Evolutionary conservation across 139 green algal species (phyloP).

Genomic region (Chlorella sp.): DNA sequence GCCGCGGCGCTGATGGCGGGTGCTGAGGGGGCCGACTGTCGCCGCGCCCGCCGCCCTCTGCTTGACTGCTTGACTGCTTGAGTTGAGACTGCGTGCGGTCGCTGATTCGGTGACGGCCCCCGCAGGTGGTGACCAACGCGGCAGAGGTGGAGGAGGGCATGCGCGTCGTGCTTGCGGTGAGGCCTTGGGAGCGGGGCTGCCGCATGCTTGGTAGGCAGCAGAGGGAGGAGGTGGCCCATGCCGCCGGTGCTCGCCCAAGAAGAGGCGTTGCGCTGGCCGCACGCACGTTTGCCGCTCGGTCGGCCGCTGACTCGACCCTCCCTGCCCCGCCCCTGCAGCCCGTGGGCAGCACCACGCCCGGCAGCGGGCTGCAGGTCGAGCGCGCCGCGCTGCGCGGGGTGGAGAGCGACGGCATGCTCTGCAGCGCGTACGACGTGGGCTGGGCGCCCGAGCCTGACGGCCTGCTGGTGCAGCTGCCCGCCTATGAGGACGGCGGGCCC

Average conservation of each 20-base stretch:
- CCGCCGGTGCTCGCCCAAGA: background rate
- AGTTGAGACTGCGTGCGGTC: conserved; percentile 43
- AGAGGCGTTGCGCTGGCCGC: no score
- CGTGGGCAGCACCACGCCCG: conserved; percentile 62
- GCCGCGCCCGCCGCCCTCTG: no score
- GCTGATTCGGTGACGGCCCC: conserved; percentile 24
- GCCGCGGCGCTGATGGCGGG: no score
- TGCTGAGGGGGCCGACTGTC: no score
- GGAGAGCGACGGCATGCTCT: conserved; percentile 83
- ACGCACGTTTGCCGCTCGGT: no score
- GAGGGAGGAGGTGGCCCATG: no score
- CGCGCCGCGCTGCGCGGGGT: conserved; percentile 68
- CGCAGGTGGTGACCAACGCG: conserved; percentile 80
- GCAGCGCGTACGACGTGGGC: conserved; percentile 75
- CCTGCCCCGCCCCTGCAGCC: conserved; percentile 32
- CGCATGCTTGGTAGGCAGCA: no score
- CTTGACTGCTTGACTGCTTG: no score
- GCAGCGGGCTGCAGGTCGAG: conserved; percentile 58
- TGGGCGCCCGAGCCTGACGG: conserved; percentile 63
- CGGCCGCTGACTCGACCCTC: no score
- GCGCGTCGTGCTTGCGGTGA: conserved; percentile 76
- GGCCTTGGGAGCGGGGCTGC: conserved; percentile 2
- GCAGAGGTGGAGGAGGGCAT: conserved; percentile 63
- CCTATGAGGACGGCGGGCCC: no score
- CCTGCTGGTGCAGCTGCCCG: conserved; percentile 63